phyloP scores from a whole-genome alignment of 2,329 filamentous ascomycete species.

The Colletotrichum cereale region DNA sequence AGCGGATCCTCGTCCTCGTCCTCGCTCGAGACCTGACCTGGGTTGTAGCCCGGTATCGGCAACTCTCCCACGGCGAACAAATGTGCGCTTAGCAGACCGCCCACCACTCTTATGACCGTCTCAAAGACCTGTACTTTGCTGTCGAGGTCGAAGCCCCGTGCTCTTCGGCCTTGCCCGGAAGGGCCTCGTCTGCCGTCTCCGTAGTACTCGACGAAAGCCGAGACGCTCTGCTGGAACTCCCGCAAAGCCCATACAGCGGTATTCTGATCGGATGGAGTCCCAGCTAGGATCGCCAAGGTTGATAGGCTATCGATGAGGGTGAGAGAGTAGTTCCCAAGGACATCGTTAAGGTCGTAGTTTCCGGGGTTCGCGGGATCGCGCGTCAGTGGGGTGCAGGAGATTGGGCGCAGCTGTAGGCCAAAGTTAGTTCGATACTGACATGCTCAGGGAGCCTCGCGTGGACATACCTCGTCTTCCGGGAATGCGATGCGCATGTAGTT shows the following conservation, averaged over 20 bases:
- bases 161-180: constrained; percentile 77
- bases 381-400: constrained; percentile 86
- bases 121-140: constrained; percentile 99
- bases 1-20: constrained; percentile 54
- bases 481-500: constrained; percentile 96
- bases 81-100: constrained; percentile 91
- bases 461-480: constrained; percentile 85
- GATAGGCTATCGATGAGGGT: constrained; percentile 96
- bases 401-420: constrained; percentile 76
- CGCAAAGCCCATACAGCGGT: constrained; percentile 72
- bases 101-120: constrained; percentile 93
- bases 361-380: constrained; percentile 84
- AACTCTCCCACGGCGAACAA: constrained; percentile 92
- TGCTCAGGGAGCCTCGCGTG: constrained; percentile 37
- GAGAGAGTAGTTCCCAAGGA: constrained; percentile 95
- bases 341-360: constrained; percentile 92
- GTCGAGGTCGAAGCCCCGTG: constrained; percentile 90
- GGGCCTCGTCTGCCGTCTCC: constrained; percentile 83
- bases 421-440: constrained; percentile 28
- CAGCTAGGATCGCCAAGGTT: constrained; percentile 92
- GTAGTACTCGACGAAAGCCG: constrained; percentile 82
- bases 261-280: constrained; percentile 70
- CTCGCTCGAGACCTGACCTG: constrained; percentile 51
- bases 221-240: constrained; percentile 85
- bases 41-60: constrained; percentile 83